These are phyloP conservation scores for Psilocybe cubensis DNA, from an alignment of 768 basidiomycete genomes.

Conservation along the genomic window DNA sequence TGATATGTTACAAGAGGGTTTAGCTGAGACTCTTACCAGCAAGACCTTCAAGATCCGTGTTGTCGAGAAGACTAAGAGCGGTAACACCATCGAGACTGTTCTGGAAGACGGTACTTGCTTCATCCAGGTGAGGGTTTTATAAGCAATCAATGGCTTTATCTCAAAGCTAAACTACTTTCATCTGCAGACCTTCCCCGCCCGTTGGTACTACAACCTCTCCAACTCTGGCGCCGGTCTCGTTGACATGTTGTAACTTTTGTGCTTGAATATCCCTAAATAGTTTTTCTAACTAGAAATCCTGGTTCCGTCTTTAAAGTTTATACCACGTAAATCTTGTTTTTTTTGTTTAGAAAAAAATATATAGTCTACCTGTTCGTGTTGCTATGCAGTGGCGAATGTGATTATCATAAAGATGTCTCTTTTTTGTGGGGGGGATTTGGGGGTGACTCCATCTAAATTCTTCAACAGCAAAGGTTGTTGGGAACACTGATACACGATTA, in stretches of 20 bases:
- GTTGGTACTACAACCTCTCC: conserved; percentile 16
- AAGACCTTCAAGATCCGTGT: conserved; percentile 43
- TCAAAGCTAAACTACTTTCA: neutral
- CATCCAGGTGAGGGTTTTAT: conserved; percentile 31
- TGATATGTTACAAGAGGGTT: conserved; percentile 44
- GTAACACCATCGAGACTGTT: conserved; percentile 31
- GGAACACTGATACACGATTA: too few species aligned
- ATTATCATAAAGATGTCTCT: too few species aligned
- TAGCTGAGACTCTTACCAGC: conserved; percentile 35
- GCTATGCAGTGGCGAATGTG: too few species aligned
- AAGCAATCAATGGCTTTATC: neutral
- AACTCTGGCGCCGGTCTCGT: conserved; percentile 3
- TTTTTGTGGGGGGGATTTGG: too few species aligned
- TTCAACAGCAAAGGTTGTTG: too few species aligned
- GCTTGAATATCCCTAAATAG: neutral
- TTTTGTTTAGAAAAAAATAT: too few species aligned
- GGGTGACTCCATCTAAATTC: too few species aligned
- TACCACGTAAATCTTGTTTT: too few species aligned
- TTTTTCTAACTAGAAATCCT: too few species aligned
- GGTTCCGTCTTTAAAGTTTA: too few species aligned
- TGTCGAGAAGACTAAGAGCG: conserved; percentile 32
- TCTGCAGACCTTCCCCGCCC: conserved; percentile 25
- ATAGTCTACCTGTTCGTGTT: too few species aligned
- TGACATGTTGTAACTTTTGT: neutral
- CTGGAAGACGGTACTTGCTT: conserved; percentile 40